phyloP scores from a whole-genome alignment of 345 rosid genomes.

The Balakata baccata region DNA sequence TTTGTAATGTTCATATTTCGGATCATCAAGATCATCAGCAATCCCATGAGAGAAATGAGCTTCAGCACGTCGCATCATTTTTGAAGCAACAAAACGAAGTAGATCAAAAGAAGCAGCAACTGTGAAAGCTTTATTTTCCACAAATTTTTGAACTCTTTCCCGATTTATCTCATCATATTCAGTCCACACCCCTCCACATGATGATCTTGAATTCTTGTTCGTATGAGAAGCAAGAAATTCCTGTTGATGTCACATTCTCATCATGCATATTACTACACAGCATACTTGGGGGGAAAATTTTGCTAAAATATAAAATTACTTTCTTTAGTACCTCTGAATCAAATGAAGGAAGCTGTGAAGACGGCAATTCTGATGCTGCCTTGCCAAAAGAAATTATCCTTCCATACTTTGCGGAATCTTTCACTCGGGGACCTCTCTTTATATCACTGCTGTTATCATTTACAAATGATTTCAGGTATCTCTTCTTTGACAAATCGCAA shows the following conservation, averaged over 20 bases:
- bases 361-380: slow-evolving; percentile 41
- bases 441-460: slow-evolving; percentile 25
- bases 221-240: slow-evolving; percentile 19
- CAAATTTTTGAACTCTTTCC: slow-evolving; percentile 40
- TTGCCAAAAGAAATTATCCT: slow-evolving; percentile 65
- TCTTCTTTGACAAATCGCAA: slow-evolving; percentile 42
- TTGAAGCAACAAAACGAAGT: slow-evolving; percentile 58
- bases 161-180: slow-evolving; percentile 59
- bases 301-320: too few relatives aligned
- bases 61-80: slow-evolving; percentile 59
- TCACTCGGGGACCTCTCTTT: slow-evolving; percentile 28
- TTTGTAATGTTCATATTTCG: slow-evolving; percentile 53
- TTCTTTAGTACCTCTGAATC: too few relatives aligned
- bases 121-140: slow-evolving; percentile 56
- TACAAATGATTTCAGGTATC: slow-evolving; percentile 15
- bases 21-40: slow-evolving; percentile 62
- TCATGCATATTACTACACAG: neutral
- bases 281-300: neutral
- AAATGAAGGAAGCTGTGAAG: slow-evolving; percentile 33
- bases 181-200: slow-evolving; percentile 51
- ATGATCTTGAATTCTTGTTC: slow-evolving; percentile 22
- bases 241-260: slow-evolving; percentile 20
- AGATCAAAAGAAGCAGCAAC: slow-evolving; percentile 44
- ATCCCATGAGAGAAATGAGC: slow-evolving; percentile 76
- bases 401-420: slow-evolving; percentile 50